A percentile compares a stretch with the other conserved stretches of the same genome.
Conservation (phyloP, 352 stramenopile genomes). For the Globisporangium rhizosaccharum region DNA sequence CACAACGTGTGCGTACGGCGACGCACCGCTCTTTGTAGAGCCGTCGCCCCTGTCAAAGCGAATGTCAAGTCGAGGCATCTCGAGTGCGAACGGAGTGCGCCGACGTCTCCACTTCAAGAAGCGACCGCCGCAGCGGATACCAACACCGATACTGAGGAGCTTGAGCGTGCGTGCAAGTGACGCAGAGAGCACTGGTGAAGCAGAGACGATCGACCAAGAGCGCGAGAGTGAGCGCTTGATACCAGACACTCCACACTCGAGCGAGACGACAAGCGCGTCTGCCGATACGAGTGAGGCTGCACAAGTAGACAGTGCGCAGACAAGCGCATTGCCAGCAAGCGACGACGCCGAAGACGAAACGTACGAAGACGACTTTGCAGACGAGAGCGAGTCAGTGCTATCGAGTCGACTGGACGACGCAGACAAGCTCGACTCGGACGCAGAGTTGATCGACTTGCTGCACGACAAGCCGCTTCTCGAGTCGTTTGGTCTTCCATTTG, state of each 20-base stretch:
- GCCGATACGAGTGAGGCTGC: neutral
- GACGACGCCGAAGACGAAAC: slow-evolving; percentile 14
- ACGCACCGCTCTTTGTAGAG: slow-evolving; percentile 33
- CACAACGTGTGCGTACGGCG: slow-evolving; percentile 27
- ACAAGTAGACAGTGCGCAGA: neutral
- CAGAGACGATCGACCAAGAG: neutral
- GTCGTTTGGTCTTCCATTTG: neutral
- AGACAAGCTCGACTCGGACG: slow-evolving; percentile 20
- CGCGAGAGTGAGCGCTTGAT: too few species aligned
- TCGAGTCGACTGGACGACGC: slow-evolving; percentile 6
- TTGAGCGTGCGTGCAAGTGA: neutral
- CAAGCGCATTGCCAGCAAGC: neutral
- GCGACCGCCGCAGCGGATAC: slow-evolving; percentile 10
- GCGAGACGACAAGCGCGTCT: neutral
- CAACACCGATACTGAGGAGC: neutral
- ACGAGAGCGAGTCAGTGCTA: slow-evolving; percentile 14
- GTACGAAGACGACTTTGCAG: slow-evolving; percentile 42
- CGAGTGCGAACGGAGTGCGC: slow-evolving; percentile 23
- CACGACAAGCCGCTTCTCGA: slow-evolving; percentile 15
- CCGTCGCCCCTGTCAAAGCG: slow-evolving; percentile 40
- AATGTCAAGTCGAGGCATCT: slow-evolving; percentile 22
- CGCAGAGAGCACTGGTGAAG: neutral
- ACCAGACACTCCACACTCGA: too few species aligned
- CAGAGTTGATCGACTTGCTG: slow-evolving; percentile 41
- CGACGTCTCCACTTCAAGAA: slow-evolving; percentile 21